Base-by-base conservation (phyloP, 495 filamentous ascomycete species). In the Sordaria brevicollis region DNA sequence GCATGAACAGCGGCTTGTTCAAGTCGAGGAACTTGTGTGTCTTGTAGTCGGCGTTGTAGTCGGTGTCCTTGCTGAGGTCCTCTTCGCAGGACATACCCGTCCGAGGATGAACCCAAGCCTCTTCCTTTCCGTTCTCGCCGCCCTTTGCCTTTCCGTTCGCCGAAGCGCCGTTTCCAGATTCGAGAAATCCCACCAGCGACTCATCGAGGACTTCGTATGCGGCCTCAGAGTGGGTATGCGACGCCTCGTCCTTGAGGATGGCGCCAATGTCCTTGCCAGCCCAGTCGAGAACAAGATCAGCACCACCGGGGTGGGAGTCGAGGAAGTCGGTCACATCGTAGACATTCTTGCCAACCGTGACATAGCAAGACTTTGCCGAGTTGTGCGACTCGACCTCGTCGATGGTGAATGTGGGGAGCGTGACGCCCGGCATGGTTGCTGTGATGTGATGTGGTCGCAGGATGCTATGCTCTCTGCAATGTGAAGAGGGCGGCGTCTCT, bases 301-400 rank as follows among this genome's bases (percentile, higher is more conserved):
- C 87, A 68, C 96, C 96, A 71, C 94, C 96, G 37, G 96, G 96
- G 78, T 99, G 96, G 70, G 91, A 88, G 65, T 90, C 85, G 68
- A 97, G 77, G 75, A 99, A 99, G 33, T 88, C 84, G 31, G 96
- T 97, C 70, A 99, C 86, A 85, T 99, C 93, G 86, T 93, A 98
- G 74, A 98, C 95, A 73, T 94, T 94, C 33, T 85, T 86, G 37
- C 93, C 95, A 54, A 97, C 79, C 0, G 92, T 94, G 72, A 99
- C 93, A 84, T 93, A 99, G 85, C 96, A 98, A 29, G 92, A 96
- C 78, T 93, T 89, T 41, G 78, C 80, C 65, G 86, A 90, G 75
- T 93, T 96, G 79, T 94, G 93, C 72, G 89, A 84, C 76, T 88
- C 87, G 73, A 99, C 88, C 77, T 98, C 92, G 70, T 89, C 86